Conservation (phyloP, 805 yeast genomes). For the Tetrapisispora namnaoensis region DNA sequence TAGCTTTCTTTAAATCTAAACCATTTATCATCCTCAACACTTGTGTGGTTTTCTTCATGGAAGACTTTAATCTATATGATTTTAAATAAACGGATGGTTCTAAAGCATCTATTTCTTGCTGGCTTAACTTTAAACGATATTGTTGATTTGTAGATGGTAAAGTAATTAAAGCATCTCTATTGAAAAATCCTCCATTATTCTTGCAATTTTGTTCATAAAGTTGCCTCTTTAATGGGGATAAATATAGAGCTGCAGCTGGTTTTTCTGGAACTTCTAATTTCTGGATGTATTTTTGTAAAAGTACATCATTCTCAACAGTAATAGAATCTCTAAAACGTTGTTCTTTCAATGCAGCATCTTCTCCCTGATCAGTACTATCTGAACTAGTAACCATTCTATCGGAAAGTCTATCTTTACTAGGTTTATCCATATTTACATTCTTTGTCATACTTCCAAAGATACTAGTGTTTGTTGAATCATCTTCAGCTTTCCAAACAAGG, state of each 20-base stretch:
- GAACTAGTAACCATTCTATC: slow-evolving; percentile 17
- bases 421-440: slow-evolving; percentile 10
- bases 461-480: background rate
- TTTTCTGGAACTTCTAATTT: slow-evolving; percentile 36
- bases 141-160: slow-evolving; percentile 32
- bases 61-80: slow-evolving; percentile 76
- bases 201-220: slow-evolving; percentile 54
- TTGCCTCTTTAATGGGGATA: slow-evolving; percentile 62
- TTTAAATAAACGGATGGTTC: slow-evolving; percentile 83
- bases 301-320: slow-evolving; percentile 27
- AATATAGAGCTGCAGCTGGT: slow-evolving; percentile 43
- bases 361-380: slow-evolving; percentile 16
- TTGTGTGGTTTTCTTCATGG: slow-evolving; percentile 77
- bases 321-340: slow-evolving; percentile 16
- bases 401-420: slow-evolving; percentile 15
- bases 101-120: slow-evolving; percentile 61
- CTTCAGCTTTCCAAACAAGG: background rate
- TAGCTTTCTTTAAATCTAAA: slow-evolving; percentile 63
- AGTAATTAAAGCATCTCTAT: slow-evolving; percentile 45
- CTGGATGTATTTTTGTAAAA: slow-evolving; percentile 41
- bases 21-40: slow-evolving; percentile 70
- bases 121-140: slow-evolving; percentile 48
- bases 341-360: slow-evolving; percentile 13
- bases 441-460: slow-evolving; percentile 22
- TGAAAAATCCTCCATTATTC: slow-evolving; percentile 58